phyloP scores from a whole-genome alignment of 164 flowering plant species.

The Chloranthus sessilifolius region DNA sequence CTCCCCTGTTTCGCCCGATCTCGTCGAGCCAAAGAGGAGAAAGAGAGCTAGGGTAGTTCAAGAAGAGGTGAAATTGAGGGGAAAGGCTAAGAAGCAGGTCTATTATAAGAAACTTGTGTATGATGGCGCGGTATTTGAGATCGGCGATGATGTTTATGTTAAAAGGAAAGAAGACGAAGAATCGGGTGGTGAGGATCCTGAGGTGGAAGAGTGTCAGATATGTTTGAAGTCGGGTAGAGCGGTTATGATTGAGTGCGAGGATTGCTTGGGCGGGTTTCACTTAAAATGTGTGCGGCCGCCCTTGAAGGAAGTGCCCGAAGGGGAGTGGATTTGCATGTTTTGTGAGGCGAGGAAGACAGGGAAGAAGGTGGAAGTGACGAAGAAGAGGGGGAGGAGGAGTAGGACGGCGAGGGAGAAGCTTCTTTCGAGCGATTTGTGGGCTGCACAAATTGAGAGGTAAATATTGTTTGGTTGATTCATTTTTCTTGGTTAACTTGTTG shows the following conservation, averaged over 20 bases:
- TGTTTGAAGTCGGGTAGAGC: conserved; percentile 62
- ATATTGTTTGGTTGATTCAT: neutral
- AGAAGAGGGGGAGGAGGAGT: conserved; percentile 56
- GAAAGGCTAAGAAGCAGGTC: conserved; percentile 27
- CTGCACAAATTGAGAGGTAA: conserved; percentile 77
- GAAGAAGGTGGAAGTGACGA: conserved; percentile 42
- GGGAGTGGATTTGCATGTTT: conserved; percentile 84
- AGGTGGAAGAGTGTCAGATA: conserved; percentile 76
- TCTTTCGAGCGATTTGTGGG: conserved; percentile 85
- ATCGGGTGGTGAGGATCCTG: conserved; percentile 74
- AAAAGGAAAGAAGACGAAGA: conserved; percentile 76
- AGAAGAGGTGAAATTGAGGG: neutral
- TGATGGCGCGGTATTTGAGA: conserved; percentile 69
- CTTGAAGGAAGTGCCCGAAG: conserved; percentile 78
- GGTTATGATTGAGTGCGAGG: conserved; percentile 91
- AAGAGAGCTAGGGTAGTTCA: conserved; percentile 3
- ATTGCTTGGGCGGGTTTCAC: conserved; percentile 88
- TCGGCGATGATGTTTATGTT: conserved; percentile 90
- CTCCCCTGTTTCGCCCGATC: conserved; percentile 16
- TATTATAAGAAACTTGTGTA: conserved; percentile 70
- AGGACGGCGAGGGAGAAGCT: conserved; percentile 88
- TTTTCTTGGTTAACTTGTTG: too few species aligned
- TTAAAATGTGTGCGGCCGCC: conserved; percentile 86
- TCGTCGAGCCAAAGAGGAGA: conserved; percentile 8
- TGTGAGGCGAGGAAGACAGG: conserved; percentile 66